phyloP scores from a whole-genome alignment of 495 filamentous ascomycete species.

The Annulohypoxylon stygium region DNA sequence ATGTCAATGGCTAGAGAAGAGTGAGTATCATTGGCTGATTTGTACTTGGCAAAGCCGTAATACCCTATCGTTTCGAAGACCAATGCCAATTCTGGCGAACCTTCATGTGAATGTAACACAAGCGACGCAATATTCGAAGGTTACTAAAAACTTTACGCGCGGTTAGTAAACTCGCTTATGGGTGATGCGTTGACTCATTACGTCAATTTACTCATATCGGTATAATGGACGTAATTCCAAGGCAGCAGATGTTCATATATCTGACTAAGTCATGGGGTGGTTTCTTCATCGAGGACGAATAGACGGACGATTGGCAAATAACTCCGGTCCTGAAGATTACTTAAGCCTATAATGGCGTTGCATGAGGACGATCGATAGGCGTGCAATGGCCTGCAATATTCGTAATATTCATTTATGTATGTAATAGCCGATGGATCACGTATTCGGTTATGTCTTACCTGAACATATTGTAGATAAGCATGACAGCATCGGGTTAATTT shows the following conservation, averaged over 20 bases:
- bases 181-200: neutral
- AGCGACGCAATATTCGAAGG: neutral
- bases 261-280: slow-evolving; percentile 4
- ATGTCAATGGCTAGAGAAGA: slow-evolving; percentile 12
- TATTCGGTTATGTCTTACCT: slow-evolving; percentile 3
- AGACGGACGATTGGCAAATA: slow-evolving; percentile 6
- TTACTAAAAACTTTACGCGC: slow-evolving; percentile 4
- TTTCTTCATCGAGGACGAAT: neutral
- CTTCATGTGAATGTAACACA: slow-evolving; percentile 27
- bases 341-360: slow-evolving; percentile 5
- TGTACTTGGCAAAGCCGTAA: slow-evolving; percentile 37
- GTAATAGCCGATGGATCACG: slow-evolving; percentile 1
- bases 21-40: slow-evolving; percentile 32
- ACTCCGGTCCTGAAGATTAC: neutral
- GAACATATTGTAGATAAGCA: slow-evolving; percentile 7
- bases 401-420: slow-evolving; percentile 9
- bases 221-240: neutral
- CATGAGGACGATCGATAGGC: slow-evolving; percentile 12
- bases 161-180: slow-evolving; percentile 5
- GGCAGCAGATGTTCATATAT: neutral
- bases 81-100: slow-evolving; percentile 19
- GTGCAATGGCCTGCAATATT: neutral
- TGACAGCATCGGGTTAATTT: slow-evolving; percentile 1
- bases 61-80: slow-evolving; percentile 37
- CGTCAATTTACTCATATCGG: neutral